Evolutionary conservation across 2,329 filamentous ascomycete species (phyloP), one percentile per base, ranked within the genome.

Genomic region (Epichloe sylvatica): DNA sequence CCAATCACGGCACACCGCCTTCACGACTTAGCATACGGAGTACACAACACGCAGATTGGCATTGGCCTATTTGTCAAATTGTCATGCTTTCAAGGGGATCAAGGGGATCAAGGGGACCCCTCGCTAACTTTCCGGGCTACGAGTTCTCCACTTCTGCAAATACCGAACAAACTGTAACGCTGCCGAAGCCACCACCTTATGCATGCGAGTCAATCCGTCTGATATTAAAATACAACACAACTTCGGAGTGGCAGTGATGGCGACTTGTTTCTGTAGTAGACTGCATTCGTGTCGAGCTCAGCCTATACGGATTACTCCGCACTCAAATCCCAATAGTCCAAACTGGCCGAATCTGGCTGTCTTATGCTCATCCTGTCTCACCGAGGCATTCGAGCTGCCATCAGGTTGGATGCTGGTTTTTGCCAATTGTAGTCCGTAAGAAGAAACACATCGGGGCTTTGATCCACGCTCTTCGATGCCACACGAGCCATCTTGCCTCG

Each of bases 1-100:
- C 64, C 64, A 67, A 67, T 67, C 57, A 63, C 49, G 47, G 34
- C 50, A 52, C 54, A 51, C 53, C 50, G 52, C 50, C 49, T 51
- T 45, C 34, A 45, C 36, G 49, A 45, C 45, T 50, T 49, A 53
- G 52, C 53, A 56, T 6, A 23, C 21, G n/a, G n/a, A n/a, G n/a
- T n/a, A 23, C 5, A 23, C 5, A 6, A 6, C 21, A 23, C 21
- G 25, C 25, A 30, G 25, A 30, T 30, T 30, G 25, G 25, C 25
- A 30, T 8, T 8, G 25, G 25, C 25, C 25, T 30, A 25, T 25
- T 25, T 25, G 25, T 30, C 25, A 30, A 30, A 30, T 30, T 30
- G 8, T 30, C 30, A 30, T 30, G 25, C 25, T 30, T 30, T 30
- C 25, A 9, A 30, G 25, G 25, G 25, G 25, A 30, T 3, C 25